phyloP scores from a whole-genome alignment of 345 rosid species.

The Noccaea caerulescens region DNA sequence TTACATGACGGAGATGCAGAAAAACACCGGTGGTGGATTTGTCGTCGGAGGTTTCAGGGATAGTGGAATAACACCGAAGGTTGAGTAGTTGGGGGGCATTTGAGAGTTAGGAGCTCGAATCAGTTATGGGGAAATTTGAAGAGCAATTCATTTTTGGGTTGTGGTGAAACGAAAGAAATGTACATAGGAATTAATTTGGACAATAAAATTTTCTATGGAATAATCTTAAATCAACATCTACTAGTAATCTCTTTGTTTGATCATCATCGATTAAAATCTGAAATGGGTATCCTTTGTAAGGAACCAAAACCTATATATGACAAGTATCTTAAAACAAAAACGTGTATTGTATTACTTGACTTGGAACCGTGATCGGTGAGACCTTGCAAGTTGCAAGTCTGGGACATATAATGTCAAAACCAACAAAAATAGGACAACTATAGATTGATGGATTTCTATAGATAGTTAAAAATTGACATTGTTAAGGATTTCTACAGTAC shows the following conservation, averaged over 20 bases:
- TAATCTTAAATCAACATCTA: slow-evolving; percentile 1
- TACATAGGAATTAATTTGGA: slow-evolving; percentile 28
- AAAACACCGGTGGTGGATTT: slow-evolving; percentile 29
- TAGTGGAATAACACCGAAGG: slow-evolving; percentile 38
- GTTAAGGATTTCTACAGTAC: no score
- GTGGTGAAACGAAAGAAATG: slow-evolving; percentile 22
- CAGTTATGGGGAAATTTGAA: background rate
- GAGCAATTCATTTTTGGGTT: slow-evolving; percentile 39
- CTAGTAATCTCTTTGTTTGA: background rate
- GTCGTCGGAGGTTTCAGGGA: slow-evolving; percentile 45
- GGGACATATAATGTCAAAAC: background rate
- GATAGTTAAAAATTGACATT: no score
- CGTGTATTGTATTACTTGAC: background rate
- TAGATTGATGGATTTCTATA: no score
- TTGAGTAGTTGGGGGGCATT: slow-evolving; percentile 30
- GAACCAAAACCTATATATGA: background rate
- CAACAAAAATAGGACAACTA: background rate
- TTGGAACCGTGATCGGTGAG: background rate
- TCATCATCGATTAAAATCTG: background rate
- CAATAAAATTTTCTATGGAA: slow-evolving; percentile 19
- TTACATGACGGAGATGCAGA: slow-evolving; percentile 68
- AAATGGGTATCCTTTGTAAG: no score
- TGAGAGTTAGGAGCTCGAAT: slow-evolving; percentile 23
- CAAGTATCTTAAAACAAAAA: background rate
- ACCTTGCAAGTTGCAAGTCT: background rate